phyloP scores from a whole-genome alignment of 495 filamentous ascomycete species.

The Coniosporium apollinis region DNA sequence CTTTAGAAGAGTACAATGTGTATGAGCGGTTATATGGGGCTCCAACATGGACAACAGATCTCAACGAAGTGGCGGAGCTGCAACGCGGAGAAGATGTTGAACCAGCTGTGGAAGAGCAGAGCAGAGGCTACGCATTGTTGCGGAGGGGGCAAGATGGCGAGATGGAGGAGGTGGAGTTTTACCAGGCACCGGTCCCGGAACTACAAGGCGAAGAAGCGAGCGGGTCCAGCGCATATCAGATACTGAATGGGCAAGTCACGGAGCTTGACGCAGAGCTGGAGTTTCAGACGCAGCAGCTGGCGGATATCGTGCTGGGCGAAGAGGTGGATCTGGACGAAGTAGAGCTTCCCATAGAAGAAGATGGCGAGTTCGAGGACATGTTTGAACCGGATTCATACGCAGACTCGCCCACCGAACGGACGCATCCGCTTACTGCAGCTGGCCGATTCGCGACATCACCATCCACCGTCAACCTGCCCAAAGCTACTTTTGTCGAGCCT shows the following conservation, averaged over 20 bases:
- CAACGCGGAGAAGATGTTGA: slow-evolving; percentile 20
- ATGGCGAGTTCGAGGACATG: slow-evolving; percentile 20
- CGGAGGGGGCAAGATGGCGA: slow-evolving; percentile 33
- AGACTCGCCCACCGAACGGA: slow-evolving; percentile 24
- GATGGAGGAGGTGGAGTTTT: slow-evolving; percentile 17
- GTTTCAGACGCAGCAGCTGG: slow-evolving; percentile 16
- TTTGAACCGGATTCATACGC: slow-evolving; percentile 20
- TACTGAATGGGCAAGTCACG: slow-evolving; percentile 27
- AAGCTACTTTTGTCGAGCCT: slow-evolving; percentile 45
- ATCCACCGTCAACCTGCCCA: slow-evolving; percentile 52
- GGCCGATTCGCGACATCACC: slow-evolving; percentile 49
- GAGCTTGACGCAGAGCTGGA: slow-evolving; percentile 28
- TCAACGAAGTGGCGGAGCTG: slow-evolving; percentile 39
- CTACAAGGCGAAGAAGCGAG: slow-evolving; percentile 8
- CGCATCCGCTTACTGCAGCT: slow-evolving; percentile 44
- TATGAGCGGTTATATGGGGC: slow-evolving; percentile 73
- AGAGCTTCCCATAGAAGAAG: slow-evolving; percentile 8
- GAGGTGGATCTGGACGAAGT: slow-evolving; percentile 23
- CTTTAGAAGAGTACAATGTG: slow-evolving; percentile 48
- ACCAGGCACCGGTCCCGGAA: slow-evolving; percentile 12
- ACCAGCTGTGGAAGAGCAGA: slow-evolving; percentile 21
- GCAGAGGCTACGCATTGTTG: slow-evolving; percentile 18
- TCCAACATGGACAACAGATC: slow-evolving; percentile 36
- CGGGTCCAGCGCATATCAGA: slow-evolving; percentile 3
- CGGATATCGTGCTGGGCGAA: not conserved